Percentiles rank a stretch among this genome's conserved stretches.
Evolutionary conservation across 2,329 filamentous ascomycete species (phyloP).

Genomic region (Cercospora berteroae): DNA sequence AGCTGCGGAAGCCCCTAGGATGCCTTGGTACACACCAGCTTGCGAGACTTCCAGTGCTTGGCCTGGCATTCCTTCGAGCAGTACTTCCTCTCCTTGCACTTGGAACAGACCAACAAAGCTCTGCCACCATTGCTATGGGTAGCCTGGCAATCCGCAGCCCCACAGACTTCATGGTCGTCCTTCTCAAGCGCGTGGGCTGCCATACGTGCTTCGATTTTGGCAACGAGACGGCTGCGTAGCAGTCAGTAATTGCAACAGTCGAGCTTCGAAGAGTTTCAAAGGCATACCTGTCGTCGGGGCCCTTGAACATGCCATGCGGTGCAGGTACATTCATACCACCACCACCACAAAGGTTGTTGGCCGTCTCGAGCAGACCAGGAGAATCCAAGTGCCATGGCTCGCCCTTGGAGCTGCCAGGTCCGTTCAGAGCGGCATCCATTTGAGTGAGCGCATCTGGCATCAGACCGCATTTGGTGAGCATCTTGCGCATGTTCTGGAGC

Average conservation of each 20-base stretch:
- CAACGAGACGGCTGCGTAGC: no score
- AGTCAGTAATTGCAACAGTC: no score
- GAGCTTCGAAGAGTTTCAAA: no score
- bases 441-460: slow-evolving; percentile 3
- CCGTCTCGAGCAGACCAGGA: no score
- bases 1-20: neutral
- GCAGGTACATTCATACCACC: no score
- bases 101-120: slow-evolving; percentile 6
- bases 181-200: neutral
- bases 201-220: slow-evolving; percentile 4
- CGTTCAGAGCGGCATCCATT: slow-evolving; percentile 4
- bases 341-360: no score
- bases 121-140: neutral
- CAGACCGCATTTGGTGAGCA: slow-evolving; percentile 7
- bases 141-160: neutral
- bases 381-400: no score
- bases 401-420: slow-evolving; percentile 8
- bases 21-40: neutral
- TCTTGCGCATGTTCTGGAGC: neutral
- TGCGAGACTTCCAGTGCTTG: neutral
- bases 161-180: neutral
- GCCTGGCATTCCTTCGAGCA: slow-evolving; percentile 31
- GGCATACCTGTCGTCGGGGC: no score
- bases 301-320: no score
- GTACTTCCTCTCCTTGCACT: slow-evolving; percentile 40